These are phyloP conservation scores for Cladosporium sp. DNA, from an alignment of 2,329 filamentous ascomycete genomes.

Conservation along the genomic window DNA sequence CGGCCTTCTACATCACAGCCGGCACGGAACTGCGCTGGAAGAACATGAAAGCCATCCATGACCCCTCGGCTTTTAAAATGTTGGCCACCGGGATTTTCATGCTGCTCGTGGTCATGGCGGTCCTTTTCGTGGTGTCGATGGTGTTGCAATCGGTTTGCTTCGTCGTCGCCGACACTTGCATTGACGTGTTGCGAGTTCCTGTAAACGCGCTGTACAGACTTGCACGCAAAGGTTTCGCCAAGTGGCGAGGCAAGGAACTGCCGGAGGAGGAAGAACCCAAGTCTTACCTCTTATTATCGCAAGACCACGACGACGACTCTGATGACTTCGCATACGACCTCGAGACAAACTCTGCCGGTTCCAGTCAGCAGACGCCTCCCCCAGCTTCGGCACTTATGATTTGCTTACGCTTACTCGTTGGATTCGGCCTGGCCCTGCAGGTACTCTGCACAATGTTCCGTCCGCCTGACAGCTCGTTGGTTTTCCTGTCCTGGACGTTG, in stretches of 20 bases:
- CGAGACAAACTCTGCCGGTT: conserved; percentile 1
- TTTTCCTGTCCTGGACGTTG: conserved; percentile 7
- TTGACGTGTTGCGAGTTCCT: conserved; percentile 2
- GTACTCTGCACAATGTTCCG: conserved; percentile 11
- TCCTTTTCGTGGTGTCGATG: conserved; percentile 8
- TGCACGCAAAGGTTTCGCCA: not conserved
- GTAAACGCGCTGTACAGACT: not conserved
- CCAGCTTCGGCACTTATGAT: conserved; percentile 2
- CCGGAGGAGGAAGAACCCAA: conserved; percentile 4
- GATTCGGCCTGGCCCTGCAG: conserved; percentile 6
- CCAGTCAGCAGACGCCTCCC: not conserved
- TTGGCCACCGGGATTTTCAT: conserved; percentile 9
- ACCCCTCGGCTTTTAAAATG: conserved; percentile 10
- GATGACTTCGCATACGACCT: conserved; percentile 8
- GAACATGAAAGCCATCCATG: conserved; percentile 11
- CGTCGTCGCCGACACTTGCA: conserved; percentile 4
- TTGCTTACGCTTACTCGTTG: not conserved
- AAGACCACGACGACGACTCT: conserved; percentile 2
- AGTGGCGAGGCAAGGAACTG: conserved; percentile 8
- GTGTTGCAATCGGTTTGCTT: conserved; percentile 3
- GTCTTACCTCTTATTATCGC: conserved; percentile 6
- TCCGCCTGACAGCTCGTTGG: conserved; percentile 7
- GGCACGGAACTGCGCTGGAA: conserved; percentile 10
- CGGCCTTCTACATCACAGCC: conserved; percentile 7
- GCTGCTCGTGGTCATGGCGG: conserved; percentile 8